phyloP scores from a whole-genome alignment of 192 early-diverging fungal genomes.

The Coemansia aciculifera region DNA sequence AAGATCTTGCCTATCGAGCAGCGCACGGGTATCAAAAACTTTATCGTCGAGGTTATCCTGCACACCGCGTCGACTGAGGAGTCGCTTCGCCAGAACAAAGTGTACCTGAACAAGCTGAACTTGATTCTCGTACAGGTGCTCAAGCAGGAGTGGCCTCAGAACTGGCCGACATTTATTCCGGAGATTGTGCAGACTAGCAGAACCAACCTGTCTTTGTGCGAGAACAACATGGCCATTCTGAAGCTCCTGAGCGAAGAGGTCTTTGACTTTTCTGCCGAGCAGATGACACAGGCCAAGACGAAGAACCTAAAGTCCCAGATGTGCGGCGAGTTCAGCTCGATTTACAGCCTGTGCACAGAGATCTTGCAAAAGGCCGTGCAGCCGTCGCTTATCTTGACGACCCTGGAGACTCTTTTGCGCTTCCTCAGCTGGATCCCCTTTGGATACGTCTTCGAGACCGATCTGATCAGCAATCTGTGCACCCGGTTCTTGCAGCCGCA shows the following conservation, averaged over 20 bases:
- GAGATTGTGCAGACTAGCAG: constrained; percentile 96
- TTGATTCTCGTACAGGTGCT: constrained; percentile 97
- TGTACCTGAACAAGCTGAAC: constrained; percentile 89
- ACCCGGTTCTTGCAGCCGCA: constrained; percentile 80
- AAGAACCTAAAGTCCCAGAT: constrained; percentile 93
- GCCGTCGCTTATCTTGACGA: constrained; percentile 85
- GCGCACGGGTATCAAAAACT: constrained; percentile 87
- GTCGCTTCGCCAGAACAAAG: constrained; percentile 70
- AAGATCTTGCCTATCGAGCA: constrained; percentile 87
- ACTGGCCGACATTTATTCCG: constrained; percentile 98
- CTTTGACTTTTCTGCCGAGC: constrained; percentile 98
- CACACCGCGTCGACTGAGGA: constrained; percentile 87
- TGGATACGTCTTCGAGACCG: constrained; percentile 97
- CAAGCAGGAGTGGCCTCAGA: constrained; percentile 99
- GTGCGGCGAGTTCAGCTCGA: constrained; percentile 93
- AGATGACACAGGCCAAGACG: constrained; percentile 95
- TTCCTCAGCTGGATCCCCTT: constrained; percentile 99
- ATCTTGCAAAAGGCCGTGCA: constrained; percentile 91
- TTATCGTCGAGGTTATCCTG: constrained; percentile 90
- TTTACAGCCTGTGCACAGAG: constrained; percentile 93
- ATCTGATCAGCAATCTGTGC: constrained; percentile 81
- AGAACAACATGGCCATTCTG: constrained; percentile 99
- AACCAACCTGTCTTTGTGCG: constrained; percentile 88
- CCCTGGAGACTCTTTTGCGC: constrained; percentile 89
- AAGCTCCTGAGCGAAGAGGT: constrained; percentile 99